Percentiles rank a stretch among this genome's conserved stretches.
These are phyloP conservation scores for Daldinia sp. DNA, from an alignment of 2,329 filamentous ascomycete genomes.

Conservation along the genomic window DNA sequence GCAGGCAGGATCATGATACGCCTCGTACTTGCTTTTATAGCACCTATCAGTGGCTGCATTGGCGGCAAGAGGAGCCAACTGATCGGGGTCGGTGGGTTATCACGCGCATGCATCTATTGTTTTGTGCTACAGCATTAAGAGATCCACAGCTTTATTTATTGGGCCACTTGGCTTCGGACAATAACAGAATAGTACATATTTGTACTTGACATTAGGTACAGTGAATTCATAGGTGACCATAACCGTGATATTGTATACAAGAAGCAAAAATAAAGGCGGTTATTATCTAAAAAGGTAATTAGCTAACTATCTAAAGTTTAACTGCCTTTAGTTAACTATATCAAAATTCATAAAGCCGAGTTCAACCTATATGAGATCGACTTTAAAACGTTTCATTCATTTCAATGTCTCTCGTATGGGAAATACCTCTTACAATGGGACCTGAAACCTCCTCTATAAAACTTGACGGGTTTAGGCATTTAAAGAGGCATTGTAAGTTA, in stretches of 20 bases:
- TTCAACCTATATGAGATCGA: background rate
- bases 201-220: background rate
- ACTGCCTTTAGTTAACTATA: background rate
- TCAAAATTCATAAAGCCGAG: background rate
- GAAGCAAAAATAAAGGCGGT: background rate
- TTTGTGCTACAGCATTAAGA: conserved; percentile 20
- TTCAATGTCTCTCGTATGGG: conserved; percentile 4
- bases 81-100: conserved; percentile 29
- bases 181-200: too few relatives aligned
- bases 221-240: background rate
- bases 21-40: background rate
- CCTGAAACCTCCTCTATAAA: conserved; percentile 5
- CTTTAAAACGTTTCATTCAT: conserved; percentile 28
- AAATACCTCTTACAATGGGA: conserved; percentile 5
- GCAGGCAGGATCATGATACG: conserved; percentile 1
- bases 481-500: background rate
- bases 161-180: background rate
- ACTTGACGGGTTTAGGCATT: background rate
- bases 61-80: conserved; percentile 34
- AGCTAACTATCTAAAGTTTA: too few relatives aligned
- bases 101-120: conserved; percentile 27
- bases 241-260: too few relatives aligned
- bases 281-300: background rate
- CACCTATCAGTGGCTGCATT: conserved; percentile 18
- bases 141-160: conserved; percentile 18